phyloP scores from a whole-genome alignment of 139 green algal species.

The Chlamydomonas eustigma region DNA sequence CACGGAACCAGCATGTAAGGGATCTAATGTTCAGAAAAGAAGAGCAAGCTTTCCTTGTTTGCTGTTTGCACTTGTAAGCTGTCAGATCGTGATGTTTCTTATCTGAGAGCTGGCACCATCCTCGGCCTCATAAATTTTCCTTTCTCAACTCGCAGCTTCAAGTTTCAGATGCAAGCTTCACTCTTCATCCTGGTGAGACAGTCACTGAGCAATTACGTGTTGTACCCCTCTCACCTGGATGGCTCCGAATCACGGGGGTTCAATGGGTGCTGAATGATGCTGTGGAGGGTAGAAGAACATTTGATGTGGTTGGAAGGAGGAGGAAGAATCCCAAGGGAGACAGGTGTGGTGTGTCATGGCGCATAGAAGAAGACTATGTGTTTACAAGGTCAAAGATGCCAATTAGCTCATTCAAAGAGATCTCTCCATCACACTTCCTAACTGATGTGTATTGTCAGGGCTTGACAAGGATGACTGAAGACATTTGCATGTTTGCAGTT shows the following conservation, averaged over 20 bases:
- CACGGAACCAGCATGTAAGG: not conserved
- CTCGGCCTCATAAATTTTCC: too few relatives aligned
- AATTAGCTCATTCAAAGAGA: too few relatives aligned
- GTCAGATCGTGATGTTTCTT: too few relatives aligned
- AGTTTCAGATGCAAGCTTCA: conserved; percentile 18
- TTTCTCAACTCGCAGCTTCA: conserved; percentile 19
- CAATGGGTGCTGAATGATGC: conserved; percentile 59
- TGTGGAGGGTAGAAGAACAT: conserved; percentile 39
- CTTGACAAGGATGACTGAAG: not conserved
- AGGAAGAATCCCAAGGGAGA: conserved; percentile 48
- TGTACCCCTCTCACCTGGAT: conserved; percentile 45
- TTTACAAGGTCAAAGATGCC: not conserved
- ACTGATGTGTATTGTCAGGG: not conserved
- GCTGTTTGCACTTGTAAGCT: not conserved
- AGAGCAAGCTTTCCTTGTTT: not conserved
- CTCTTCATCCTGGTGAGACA: conserved; percentile 34
- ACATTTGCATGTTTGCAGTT: too few relatives aligned
- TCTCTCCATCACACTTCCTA: not conserved
- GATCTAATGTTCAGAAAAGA: too few relatives aligned
- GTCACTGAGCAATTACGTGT: conserved; percentile 54
- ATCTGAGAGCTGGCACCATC: too few relatives aligned
- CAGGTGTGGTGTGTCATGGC: conserved; percentile 34
- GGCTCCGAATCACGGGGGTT: conserved; percentile 58
- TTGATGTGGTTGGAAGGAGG: conserved; percentile 39
- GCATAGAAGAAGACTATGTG: not conserved